Conservation (phyloP, 257 asterid genomes). For the Solanum ossicruentum region DNA sequence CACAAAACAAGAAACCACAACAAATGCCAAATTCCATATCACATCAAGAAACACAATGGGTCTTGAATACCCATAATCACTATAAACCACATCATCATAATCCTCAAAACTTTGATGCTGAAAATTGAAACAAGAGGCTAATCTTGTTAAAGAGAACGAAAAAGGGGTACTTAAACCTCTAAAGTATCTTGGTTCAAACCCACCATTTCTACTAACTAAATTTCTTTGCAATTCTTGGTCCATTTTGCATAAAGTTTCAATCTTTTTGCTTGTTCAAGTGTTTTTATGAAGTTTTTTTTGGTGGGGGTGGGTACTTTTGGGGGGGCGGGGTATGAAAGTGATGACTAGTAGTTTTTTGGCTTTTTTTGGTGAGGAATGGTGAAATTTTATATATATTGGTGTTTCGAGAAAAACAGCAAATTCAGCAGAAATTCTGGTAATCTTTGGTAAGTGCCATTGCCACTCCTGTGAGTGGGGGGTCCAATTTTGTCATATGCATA, state of each 20-base stretch:
- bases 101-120: slow-evolving; percentile 17
- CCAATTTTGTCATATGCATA: background rate
- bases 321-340: background rate
- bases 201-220: background rate
- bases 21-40: slow-evolving; percentile 70
- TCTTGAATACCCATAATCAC: slow-evolving; percentile 36
- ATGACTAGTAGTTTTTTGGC: background rate
- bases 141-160: slow-evolving; percentile 16
- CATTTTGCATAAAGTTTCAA: background rate
- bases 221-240: background rate
- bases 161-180: slow-evolving; percentile 9
- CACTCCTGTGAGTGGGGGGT: background rate
- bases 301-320: background rate
- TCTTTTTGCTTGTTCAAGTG: background rate
- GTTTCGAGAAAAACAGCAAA: background rate
- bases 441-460: background rate
- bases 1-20: slow-evolving; percentile 48
- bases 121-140: slow-evolving; percentile 9
- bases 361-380: background rate
- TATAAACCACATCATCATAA: background rate
- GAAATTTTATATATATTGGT: background rate
- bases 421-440: background rate
- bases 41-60: slow-evolving; percentile 76
- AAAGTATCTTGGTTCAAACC: background rate
- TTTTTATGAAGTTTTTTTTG: background rate